Base-by-base conservation (phyloP, 2,329 filamentous ascomycete genomes). In the Calonectria honghensis region DNA sequence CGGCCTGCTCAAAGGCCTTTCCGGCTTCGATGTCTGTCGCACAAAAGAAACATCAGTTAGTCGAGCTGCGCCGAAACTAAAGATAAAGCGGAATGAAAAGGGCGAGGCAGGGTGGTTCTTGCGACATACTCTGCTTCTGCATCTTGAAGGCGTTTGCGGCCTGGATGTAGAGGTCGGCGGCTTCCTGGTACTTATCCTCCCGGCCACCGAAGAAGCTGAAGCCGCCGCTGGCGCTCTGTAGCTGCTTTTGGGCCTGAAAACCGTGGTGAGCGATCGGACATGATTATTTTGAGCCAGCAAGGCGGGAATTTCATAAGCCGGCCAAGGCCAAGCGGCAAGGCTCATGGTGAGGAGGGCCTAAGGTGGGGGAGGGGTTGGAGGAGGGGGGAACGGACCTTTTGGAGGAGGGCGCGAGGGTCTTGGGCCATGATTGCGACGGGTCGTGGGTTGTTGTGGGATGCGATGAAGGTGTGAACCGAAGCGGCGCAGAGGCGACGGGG, bases 71-170 rank as follows among this genome's bases (percentile, higher is more conserved):
- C 39, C 5, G 35, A 24, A 16, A 20, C 18, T 6, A 39, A n/a
- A 6, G 52, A 32, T n/a, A 65, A 66, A 24, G 57, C 68, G 54
- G n/a, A 18, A 65, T 35, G 39, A 41, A 31, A 35, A 37, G 31
- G 6, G 14, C 20, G 37, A 29, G 29, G 2, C 18, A 5, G 31
- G 18, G 29, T 18, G 2, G 41, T 59, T 41, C 20, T 51, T 10
- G 29, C 13, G 29, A 83, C 89, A 80, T 88, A 96, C 95, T 94
- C 87, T 94, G 91, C 84, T 95, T 95, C 86, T 97, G 93, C 89
- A 97, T 92, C 83, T 95, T 92, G 85, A 98, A 98, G 73, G 95
- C 95, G 88, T 98, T 98, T 76, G 93, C 97, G 51, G 96, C 96
- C 85, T 98, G 93, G 75, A 91, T 93, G 83, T 96, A 98, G 77